Conservation (phyloP, 306 rosid genomes). For the Vigna unguiculata region DNA sequence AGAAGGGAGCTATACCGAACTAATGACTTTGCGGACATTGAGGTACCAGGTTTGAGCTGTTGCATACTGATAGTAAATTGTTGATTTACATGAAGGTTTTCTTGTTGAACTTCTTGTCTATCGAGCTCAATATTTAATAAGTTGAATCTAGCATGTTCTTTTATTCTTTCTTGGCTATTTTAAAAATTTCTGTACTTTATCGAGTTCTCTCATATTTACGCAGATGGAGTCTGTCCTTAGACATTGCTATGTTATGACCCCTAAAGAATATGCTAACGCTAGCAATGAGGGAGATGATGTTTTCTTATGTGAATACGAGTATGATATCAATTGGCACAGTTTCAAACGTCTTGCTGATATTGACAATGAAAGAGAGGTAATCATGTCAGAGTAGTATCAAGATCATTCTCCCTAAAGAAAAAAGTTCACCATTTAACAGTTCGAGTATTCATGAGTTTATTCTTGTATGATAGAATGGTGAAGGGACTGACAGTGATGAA, state of each 20-base stretch:
- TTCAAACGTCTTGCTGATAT: slow-evolving; percentile 87
- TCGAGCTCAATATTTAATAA: not conserved
- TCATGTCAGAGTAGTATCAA: slow-evolving; percentile 26
- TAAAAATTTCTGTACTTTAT: slow-evolving; percentile 30
- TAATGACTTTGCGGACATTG: slow-evolving; percentile 83
- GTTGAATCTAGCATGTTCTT: slow-evolving; percentile 31
- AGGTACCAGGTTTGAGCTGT: slow-evolving; percentile 56
- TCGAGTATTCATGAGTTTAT: slow-evolving; percentile 22
- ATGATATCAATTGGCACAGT: slow-evolving; percentile 88
- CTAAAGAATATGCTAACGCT: slow-evolving; percentile 81
- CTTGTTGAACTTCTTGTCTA: slow-evolving; percentile 22
- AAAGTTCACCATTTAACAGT: slow-evolving; percentile 31
- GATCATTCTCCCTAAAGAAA: slow-evolving; percentile 28
- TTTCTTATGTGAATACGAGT: slow-evolving; percentile 88
- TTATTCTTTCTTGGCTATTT: slow-evolving; percentile 18
- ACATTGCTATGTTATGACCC: slow-evolving; percentile 74
- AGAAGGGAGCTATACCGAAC: slow-evolving; percentile 86
- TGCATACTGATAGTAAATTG: slow-evolving; percentile 3
- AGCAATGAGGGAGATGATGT: slow-evolving; percentile 82
- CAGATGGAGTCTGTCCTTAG: slow-evolving; percentile 91
- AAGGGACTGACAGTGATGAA: slow-evolving; percentile 66
- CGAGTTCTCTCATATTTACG: slow-evolving; percentile 35
- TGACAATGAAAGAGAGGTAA: slow-evolving; percentile 68
- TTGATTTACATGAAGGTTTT: slow-evolving; percentile 15
- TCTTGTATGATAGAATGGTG: slow-evolving; percentile 63